Base-by-base conservation (phyloP, 495 filamentous ascomycete species). In the Lindgomyces ingoldianus region DNA sequence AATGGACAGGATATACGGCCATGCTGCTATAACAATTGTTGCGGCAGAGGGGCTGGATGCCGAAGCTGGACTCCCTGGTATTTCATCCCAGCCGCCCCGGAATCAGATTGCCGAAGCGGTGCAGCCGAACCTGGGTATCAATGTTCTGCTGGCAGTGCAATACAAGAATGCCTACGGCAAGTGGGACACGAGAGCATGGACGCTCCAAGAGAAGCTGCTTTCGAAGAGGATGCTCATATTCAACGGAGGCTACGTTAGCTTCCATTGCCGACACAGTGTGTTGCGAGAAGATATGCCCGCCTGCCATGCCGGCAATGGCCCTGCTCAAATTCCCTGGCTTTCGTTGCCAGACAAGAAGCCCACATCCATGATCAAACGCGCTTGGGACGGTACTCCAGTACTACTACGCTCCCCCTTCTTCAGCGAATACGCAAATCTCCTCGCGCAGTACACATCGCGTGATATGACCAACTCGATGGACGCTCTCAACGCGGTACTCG, bases 1-100 rank as follows among this genome's bases (percentile, higher is more conserved):
- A 19, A 64, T 64, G 60, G 60, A 60, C 24, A 44, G 22, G 16
- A 61, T 64, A 10, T 64, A 51, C 55, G 27, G 18, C 11, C 21
- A 46, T 12, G n/a, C 60, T 12, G 18, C 27, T 16, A 10, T 64
- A 3, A 64, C 60, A 21, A 64, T 64, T 19, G 26, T 60, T 27
- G 60, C 60, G 11, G 45, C 33, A 19, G 24, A 27, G 25, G 57
- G 57, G 12, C 24, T 22, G 19, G 56, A 61, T 60, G 60, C 51
- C 6, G 36, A 47, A 10, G n/a, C 60, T 25, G 41, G 44, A 6
- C 57, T 60, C 4, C 24, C 57, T 29, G 57, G 57, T 18, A 24
- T 47, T n/a, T 47, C 45, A 21, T 4, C 50, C 22, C 9, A 6
- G 29, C 25, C 50, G 4, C n/a, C 22, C n/a, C 50, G 50, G 26